Evolutionary conservation across 139 green algal genomes (phyloP), one percentile per base, ranked within the genome.

Genomic region (Volvox reticuliferus): DNA sequence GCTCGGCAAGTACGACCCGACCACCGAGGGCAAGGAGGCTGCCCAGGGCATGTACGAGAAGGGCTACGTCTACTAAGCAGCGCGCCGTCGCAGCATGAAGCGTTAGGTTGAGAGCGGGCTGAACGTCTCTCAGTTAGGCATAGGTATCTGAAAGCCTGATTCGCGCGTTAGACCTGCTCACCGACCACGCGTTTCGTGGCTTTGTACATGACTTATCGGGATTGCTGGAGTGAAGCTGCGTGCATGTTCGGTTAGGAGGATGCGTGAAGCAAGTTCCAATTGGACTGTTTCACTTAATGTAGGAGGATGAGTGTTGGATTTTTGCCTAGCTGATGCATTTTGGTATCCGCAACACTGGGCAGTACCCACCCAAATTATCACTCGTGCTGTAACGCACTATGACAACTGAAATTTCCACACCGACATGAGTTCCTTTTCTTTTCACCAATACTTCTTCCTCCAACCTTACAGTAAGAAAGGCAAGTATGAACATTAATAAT

Each of bases 1-100:
- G 97, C 93, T 98, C 55, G 98, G 98, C 94, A 97, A 99, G 97
- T 99, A 99, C 95, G 96, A 97, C 93, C 92, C 96, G 86, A 79
- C 91, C 65, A 85, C 69, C 63, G 97, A 99, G 94, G 69, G 69
- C 91, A 94, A 95, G 36, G 93, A 95, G 37, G 96, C 97, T 71
- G 96, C 89, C 89, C 76, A 98, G 95, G 93, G 96, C 96, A 98
- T 98, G 93, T 99, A 98, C 96, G 95, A 99, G 96, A 99, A 99
- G 97, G 97, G 95, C 88, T 99, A 99, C 96, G 95, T 93, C 55
- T 99, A 99, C 96, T 99, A 97, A 96, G 85, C 82, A 12, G 24
- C 76, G 50, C 32, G 67, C 71, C 30, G 1, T 3, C 2, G 67
- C 35, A 79, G 73, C 16, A 79, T 79, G 73, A 9, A 32, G 44